Evolutionary conservation across 495 filamentous ascomycete genomes (phyloP).

Genomic region (Lichina pygmaea): DNA sequence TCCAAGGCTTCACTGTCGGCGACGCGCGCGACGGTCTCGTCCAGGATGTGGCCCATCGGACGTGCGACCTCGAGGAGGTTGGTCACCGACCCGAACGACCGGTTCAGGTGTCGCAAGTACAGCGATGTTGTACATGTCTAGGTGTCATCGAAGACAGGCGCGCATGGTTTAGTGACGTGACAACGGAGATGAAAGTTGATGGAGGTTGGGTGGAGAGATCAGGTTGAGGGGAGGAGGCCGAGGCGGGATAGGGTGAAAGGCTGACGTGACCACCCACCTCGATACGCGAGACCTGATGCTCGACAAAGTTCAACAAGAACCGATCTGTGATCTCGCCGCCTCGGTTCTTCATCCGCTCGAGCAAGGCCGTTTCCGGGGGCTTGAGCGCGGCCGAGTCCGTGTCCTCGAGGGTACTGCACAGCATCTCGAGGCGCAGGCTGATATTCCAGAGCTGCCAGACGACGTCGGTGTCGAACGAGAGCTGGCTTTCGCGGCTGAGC

Average conservation of each 20-base stretch:
- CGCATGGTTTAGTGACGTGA: no score
- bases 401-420: conserved; percentile 65
- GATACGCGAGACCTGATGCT: conserved; percentile 82
- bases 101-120: conserved; percentile 33
- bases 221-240: neutral
- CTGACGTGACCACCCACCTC: conserved; percentile 32
- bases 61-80: conserved; percentile 21
- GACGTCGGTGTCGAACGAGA: conserved; percentile 43
- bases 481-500: conserved; percentile 10
- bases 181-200: conserved; percentile 1
- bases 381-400: conserved; percentile 26
- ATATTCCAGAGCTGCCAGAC: conserved; percentile 83
- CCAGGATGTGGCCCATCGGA: conserved; percentile 22
- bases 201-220: neutral
- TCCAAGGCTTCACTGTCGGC: neutral
- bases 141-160: neutral
- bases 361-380: conserved; percentile 49
- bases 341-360: conserved; percentile 58
- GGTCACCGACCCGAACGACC: conserved; percentile 20
- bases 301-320: conserved; percentile 63
- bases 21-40: conserved; percentile 10
- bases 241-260: neutral
- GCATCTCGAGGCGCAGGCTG: conserved; percentile 67
- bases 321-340: conserved; percentile 72
- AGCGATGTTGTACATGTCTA: conserved; percentile 41